Percentiles rank a stretch among this genome's conserved stretches.
These are phyloP conservation scores for Cyphellophora attinorum DNA, from an alignment of 2,329 filamentous ascomycete genomes.

Conservation along the genomic window DNA sequence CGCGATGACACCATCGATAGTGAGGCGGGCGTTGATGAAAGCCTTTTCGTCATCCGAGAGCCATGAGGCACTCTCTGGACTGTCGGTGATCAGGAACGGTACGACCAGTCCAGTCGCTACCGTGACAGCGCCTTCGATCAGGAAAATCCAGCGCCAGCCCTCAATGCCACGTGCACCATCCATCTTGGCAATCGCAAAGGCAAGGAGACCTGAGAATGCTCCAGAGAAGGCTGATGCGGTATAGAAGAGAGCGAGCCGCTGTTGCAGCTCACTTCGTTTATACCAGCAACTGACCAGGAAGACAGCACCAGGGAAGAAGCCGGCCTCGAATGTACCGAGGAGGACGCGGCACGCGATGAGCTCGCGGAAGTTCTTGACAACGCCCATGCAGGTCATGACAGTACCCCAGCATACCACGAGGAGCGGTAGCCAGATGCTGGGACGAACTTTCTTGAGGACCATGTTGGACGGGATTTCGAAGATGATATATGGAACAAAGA, in stretches of 20 bases:
- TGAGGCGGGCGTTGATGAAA: conserved; percentile 27
- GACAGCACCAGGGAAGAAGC: conserved; percentile 24
- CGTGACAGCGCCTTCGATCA: conserved; percentile 38
- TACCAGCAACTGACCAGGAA: conserved; percentile 32
- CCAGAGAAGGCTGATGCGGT: conserved; percentile 38
- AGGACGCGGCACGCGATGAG: conserved; percentile 39
- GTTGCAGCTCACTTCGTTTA: conserved; percentile 31
- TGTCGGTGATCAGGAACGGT: conserved; percentile 35
- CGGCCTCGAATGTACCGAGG: conserved; percentile 29
- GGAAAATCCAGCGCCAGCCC: conserved; percentile 40
- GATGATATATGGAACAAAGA: conserved; percentile 54
- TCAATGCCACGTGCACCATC: conserved; percentile 34
- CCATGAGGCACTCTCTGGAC: conserved; percentile 32
- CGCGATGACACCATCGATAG: conserved; percentile 16
- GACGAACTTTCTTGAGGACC: conserved; percentile 39
- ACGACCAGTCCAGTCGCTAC: conserved; percentile 29
- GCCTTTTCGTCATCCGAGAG: conserved; percentile 29
- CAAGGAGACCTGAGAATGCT: conserved; percentile 42
- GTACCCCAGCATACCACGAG: conserved; percentile 34
- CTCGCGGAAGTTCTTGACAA: conserved; percentile 36
- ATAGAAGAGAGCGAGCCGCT: conserved; percentile 35
- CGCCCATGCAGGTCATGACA: conserved; percentile 41
- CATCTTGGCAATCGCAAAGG: conserved; percentile 42
- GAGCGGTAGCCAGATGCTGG: conserved; percentile 24
- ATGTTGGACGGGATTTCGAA: conserved; percentile 58